These are phyloP conservation scores for Pelagomonas calceolata DNA, from an alignment of 108 stramenopile genomes.

Conservation along the genomic window DNA sequence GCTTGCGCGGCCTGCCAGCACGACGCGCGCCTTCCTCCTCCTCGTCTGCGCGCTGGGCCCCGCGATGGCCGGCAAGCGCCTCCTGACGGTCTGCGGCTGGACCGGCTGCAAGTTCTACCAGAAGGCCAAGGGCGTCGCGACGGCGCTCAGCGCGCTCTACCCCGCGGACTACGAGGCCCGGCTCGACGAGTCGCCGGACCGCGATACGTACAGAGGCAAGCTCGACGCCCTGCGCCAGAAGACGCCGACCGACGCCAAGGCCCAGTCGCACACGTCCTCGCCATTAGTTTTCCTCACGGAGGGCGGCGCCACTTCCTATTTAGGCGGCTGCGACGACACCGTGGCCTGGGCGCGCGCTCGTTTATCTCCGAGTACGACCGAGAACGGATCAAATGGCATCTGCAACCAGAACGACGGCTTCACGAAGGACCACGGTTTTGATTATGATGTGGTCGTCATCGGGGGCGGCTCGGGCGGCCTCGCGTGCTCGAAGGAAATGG, in stretches of 20 bases:
- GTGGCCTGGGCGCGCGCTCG: constrained; percentile 35
- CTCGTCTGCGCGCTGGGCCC: too few relatives aligned
- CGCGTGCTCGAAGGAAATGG: constrained; percentile 80
- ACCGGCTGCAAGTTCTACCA: not conserved
- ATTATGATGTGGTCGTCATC: constrained; percentile 91
- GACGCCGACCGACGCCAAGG: constrained; percentile 2
- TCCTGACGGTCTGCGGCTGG: not conserved
- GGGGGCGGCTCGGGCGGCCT: constrained; percentile 96
- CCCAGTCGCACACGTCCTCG: constrained; percentile 35
- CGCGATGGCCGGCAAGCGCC: too few relatives aligned
- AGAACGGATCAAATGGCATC: constrained; percentile 23
- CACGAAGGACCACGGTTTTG: constrained; percentile 54
- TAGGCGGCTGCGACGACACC: constrained; percentile 72
- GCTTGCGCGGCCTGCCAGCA: too few relatives aligned
- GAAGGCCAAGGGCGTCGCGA: not conserved
- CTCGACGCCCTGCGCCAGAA: not conserved
- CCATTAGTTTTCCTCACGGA: constrained; percentile 54
- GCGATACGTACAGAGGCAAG: not conserved
- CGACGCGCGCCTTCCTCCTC: too few relatives aligned
- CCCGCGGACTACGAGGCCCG: not conserved
- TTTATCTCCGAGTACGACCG: not conserved
- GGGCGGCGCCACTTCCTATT: constrained; percentile 30
- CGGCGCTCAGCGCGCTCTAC: not conserved
- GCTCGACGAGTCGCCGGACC: not conserved
- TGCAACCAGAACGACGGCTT: constrained; percentile 59